Percentiles rank a stretch among this genome's conserved stretches.
Evolutionary conservation across 2,329 filamentous ascomycete species (phyloP).

Genomic region (Ophiosphaerella herpotricha): DNA sequence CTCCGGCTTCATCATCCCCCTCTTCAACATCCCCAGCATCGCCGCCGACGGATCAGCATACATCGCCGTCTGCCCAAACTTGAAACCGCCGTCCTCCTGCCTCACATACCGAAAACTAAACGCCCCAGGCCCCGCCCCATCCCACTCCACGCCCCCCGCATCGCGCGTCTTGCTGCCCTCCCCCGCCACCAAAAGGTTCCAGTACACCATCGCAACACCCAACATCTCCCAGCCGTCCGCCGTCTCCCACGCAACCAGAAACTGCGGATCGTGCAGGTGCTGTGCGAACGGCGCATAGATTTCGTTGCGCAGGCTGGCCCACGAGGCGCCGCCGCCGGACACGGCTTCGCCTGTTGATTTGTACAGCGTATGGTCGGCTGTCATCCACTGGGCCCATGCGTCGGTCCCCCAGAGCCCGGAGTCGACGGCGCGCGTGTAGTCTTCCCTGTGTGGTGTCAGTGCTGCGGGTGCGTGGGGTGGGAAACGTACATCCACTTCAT

Average conservation of each 20-base stretch:
- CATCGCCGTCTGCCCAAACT: conserved; percentile 8
- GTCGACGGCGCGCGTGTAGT: conserved; percentile 11
- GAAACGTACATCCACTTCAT: conserved; percentile 18
- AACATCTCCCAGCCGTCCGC: conserved; percentile 16
- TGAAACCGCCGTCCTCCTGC: conserved; percentile 3
- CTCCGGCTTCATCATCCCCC: conserved; percentile 18
- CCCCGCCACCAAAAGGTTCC: conserved; percentile 8
- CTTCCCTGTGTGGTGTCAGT: conserved; percentile 4
- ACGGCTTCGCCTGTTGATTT: conserved; percentile 13
- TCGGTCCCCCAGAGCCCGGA: conserved; percentile 3
- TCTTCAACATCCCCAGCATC: conserved; percentile 14
- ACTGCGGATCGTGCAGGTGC: conserved; percentile 7
- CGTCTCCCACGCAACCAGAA: conserved; percentile 10
- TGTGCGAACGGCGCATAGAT: conserved; percentile 14
- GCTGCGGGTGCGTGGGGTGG: background rate
- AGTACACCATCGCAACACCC: conserved; percentile 11
- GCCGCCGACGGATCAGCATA: conserved; percentile 12
- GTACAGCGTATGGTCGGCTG: conserved; percentile 6
- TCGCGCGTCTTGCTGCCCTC: conserved; percentile 9
- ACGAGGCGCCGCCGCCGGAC: conserved; percentile 6
- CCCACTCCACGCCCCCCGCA: conserved; percentile 11
- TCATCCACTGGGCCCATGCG: background rate
- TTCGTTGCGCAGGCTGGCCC: conserved; percentile 2
- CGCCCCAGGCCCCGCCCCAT: conserved; percentile 10
- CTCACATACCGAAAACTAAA: conserved; percentile 13